phyloP scores from a whole-genome alignment of 352 stramenopile species.

The Poterioochromonas sp. region DNA sequence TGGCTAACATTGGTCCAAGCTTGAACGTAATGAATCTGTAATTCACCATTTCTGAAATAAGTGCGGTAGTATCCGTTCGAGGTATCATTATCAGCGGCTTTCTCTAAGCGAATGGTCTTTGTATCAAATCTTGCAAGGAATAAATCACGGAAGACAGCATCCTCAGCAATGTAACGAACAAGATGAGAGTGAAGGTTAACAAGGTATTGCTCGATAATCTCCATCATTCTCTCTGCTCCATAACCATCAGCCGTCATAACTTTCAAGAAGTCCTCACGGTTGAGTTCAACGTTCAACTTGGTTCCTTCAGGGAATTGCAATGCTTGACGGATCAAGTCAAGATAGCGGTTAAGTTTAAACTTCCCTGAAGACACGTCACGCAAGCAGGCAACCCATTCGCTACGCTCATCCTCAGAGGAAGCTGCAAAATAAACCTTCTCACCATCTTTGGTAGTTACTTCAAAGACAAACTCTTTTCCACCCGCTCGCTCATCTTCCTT shows the following conservation, averaged over 20 bases:
- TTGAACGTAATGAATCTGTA: background rate
- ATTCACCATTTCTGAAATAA: background rate
- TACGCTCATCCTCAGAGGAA: background rate
- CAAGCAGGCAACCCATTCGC: background rate
- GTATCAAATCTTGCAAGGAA: background rate
- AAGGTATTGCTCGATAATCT: background rate
- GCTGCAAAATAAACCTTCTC: background rate
- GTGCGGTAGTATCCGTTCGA: background rate
- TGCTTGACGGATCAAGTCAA: background rate
- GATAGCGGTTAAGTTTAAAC: background rate
- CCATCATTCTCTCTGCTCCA: background rate
- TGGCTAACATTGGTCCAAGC: background rate
- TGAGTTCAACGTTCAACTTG: background rate
- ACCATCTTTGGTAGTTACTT: background rate
- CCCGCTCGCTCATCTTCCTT: background rate
- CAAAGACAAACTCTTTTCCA: background rate
- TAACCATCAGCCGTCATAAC: background rate
- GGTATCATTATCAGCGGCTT: background rate
- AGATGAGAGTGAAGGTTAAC: background rate
- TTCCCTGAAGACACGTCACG: background rate
- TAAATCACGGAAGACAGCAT: conserved; percentile 1
- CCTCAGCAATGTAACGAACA: background rate
- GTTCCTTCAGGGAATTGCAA: background rate
- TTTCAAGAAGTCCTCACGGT: background rate
- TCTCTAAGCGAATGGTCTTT: background rate